Percentiles rank a stretch among this genome's conserved stretches.
Conservation (phyloP, 768 basidiomycete species). For the Boletus pseudo-olivaceus region DNA sequence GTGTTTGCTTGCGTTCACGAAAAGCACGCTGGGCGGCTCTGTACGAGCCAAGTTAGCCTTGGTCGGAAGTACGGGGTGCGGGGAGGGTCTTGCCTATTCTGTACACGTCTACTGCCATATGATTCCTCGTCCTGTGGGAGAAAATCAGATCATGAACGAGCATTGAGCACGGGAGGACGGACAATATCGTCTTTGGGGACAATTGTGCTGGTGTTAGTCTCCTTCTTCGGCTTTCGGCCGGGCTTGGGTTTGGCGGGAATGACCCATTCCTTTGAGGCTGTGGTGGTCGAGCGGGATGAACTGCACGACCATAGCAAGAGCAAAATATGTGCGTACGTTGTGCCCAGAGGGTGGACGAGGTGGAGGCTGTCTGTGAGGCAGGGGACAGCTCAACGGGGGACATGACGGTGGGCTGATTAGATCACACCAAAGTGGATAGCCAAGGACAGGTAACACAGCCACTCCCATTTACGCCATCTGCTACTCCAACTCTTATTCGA, state of each 20-base stretch:
- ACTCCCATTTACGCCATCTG: background rate
- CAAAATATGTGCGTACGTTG: constrained; percentile 46
- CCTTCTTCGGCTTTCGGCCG: constrained; percentile 84
- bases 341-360: constrained; percentile 69
- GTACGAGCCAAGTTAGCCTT: constrained; percentile 11
- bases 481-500: constrained; percentile 42
- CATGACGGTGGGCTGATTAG: constrained; percentile 27
- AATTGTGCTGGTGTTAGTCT: constrained; percentile 30
- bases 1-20: constrained; percentile 84
- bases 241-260: constrained; percentile 85
- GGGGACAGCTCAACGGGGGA: constrained; percentile 29
- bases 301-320: background rate
- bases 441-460: constrained; percentile 18
- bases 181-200: constrained; percentile 49
- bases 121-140: constrained; percentile 40
- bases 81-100: constrained; percentile 56
- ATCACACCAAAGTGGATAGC: constrained; percentile 1
- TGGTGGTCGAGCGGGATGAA: background rate
- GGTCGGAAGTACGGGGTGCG: background rate
- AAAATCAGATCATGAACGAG: constrained; percentile 5
- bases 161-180: constrained; percentile 18
- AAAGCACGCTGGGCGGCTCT: constrained; percentile 90
- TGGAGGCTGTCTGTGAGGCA: constrained; percentile 28
- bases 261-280: constrained; percentile 89
- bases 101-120: constrained; percentile 62